A percentile compares a stretch with the other conserved stretches of the same genome.
Evolutionary conservation across 352 stramenopile genomes (phyloP).

Genomic region (Aphanomyces astaci): DNA sequence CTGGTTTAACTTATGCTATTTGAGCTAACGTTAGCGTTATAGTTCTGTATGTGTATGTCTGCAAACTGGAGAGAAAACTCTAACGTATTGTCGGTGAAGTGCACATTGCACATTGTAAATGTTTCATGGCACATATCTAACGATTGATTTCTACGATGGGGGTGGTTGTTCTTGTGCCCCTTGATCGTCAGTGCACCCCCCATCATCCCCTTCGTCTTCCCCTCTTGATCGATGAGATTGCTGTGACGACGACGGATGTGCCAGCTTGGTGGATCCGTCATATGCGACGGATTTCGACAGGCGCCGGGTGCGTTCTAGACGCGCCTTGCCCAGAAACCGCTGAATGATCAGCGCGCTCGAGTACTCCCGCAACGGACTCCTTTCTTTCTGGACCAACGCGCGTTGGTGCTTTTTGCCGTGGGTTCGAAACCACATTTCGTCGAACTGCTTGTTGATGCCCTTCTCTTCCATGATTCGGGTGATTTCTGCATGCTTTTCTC

Average conservation of each 20-base stretch:
- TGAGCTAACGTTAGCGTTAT: no score
- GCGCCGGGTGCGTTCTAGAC: background rate
- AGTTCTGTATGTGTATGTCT: no score
- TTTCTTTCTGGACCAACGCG: background rate
- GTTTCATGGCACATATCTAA: no score
- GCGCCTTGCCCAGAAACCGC: conserved; percentile 5
- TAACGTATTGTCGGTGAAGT: no score
- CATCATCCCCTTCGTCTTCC: no score
- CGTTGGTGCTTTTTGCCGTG: background rate
- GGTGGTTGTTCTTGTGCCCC: no score
- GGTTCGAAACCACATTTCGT: conserved; percentile 18
- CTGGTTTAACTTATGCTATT: no score
- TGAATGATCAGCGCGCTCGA: conserved; percentile 11
- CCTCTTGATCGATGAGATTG: no score
- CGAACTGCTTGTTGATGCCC: conserved; percentile 24
- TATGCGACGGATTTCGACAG: background rate
- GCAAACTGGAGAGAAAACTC: no score
- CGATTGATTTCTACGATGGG: no score
- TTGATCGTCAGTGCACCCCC: no score
- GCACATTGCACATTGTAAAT: no score
- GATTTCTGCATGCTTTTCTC: conserved; percentile 5
- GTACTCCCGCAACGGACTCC: background rate
- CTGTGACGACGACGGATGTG: background rate
- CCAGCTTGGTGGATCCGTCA: background rate
- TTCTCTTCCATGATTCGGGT: conserved; percentile 2